phyloP scores from a whole-genome alignment of 805 yeast genomes.

The Saturnispora ahearnii region DNA sequence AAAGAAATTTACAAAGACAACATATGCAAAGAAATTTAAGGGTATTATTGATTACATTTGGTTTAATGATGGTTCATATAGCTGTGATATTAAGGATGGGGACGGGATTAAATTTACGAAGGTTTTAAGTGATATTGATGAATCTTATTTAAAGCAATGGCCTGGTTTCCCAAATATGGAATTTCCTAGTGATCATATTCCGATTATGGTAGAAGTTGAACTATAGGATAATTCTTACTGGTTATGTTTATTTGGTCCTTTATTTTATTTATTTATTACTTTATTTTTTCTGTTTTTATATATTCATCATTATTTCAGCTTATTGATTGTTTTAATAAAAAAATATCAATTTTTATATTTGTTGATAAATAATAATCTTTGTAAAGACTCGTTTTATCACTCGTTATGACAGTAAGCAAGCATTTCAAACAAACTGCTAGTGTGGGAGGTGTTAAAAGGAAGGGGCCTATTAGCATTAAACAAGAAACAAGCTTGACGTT shows the following conservation, averaged over 20 bases:
- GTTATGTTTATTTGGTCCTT: neutral
- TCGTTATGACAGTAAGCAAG: conserved; percentile 11
- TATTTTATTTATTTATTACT: neutral
- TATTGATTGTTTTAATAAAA: neutral
- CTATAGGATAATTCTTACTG: conserved; percentile 2
- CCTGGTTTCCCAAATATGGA: conserved; percentile 45
- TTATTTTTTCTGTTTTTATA: neutral
- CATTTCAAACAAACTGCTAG: conserved; percentile 6
- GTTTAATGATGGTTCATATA: conserved; percentile 24
- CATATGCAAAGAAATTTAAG: conserved; percentile 40
- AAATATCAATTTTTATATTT: neutral
- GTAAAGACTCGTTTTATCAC: neutral
- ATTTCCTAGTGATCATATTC: conserved; percentile 46
- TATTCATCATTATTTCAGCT: neutral
- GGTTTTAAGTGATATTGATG: conserved; percentile 45
- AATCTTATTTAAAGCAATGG: conserved; percentile 24
- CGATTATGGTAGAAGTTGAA: conserved; percentile 23
- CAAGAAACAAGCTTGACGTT: neutral
- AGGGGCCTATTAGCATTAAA: neutral
- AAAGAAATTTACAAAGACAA: conserved; percentile 27
- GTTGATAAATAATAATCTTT: neutral
- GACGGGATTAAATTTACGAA: conserved; percentile 31
- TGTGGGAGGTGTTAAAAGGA: neutral
- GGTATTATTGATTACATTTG: conserved; percentile 53
- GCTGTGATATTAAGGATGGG: conserved; percentile 21